These are phyloP conservation scores for Ophidiomyces ophidiicola DNA, from an alignment of 2,329 filamentous ascomycete genomes.

Conservation along the genomic window DNA sequence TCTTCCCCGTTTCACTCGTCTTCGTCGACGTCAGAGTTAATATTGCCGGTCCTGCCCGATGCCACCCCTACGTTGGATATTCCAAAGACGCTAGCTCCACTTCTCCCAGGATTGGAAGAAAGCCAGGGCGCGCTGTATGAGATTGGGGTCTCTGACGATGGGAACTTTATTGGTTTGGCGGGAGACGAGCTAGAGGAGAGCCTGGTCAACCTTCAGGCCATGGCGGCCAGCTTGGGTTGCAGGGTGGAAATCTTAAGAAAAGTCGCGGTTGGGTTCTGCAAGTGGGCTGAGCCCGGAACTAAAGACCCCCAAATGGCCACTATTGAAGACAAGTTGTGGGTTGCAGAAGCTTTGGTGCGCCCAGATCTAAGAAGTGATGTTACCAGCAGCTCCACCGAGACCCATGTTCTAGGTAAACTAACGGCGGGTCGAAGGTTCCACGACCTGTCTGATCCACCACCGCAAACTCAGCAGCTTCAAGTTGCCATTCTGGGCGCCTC, in stretches of 20 bases:
- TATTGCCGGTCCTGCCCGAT: conserved; percentile 64
- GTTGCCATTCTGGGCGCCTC: conserved; percentile 81
- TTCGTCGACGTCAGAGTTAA: conserved; percentile 60
- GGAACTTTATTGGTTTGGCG: conserved; percentile 74
- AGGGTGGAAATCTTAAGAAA: conserved; percentile 67
- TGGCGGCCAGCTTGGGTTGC: conserved; percentile 88
- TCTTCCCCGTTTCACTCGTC: conserved; percentile 75
- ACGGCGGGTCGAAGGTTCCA: not conserved
- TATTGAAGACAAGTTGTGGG: conserved; percentile 54
- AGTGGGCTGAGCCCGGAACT: conserved; percentile 34
- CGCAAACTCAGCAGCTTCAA: conserved; percentile 42
- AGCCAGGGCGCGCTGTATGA: conserved; percentile 90
- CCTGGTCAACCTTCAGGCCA: conserved; percentile 67
- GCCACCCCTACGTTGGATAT: conserved; percentile 45
- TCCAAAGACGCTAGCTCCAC: conserved; percentile 41
- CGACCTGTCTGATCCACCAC: not conserved
- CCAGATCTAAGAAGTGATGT: conserved; percentile 45
- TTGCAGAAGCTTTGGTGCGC: conserved; percentile 79
- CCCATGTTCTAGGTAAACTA: conserved; percentile 20
- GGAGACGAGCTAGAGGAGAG: conserved; percentile 90
- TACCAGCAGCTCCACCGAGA: conserved; percentile 23
- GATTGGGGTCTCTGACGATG: conserved; percentile 91
- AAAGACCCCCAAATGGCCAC: conserved; percentile 19
- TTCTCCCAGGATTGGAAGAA: conserved; percentile 70
- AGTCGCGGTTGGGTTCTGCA: conserved; percentile 74